phyloP scores from a whole-genome alignment of 2,329 filamentous ascomycete species.

The Madurella fahalii region DNA sequence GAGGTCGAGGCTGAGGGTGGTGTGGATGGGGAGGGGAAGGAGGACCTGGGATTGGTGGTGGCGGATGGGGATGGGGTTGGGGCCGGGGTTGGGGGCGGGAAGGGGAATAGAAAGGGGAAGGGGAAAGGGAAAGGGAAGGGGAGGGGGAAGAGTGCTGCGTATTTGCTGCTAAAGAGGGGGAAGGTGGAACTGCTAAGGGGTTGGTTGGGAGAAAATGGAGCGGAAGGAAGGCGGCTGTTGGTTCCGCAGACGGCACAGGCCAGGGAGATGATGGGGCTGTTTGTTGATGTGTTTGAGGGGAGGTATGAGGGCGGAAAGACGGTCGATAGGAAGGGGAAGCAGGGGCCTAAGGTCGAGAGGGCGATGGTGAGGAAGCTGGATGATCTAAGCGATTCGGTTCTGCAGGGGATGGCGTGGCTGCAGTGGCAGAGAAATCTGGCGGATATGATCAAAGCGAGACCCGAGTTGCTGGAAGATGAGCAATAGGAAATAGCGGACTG shows the following conservation, averaged over 20 bases:
- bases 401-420: constrained; percentile 74
- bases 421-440: constrained; percentile 63
- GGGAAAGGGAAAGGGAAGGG: constrained; percentile 8
- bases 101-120: constrained; percentile 28
- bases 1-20: neutral
- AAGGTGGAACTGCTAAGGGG: constrained; percentile 60
- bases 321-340: constrained; percentile 5
- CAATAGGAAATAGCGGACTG: neutral
- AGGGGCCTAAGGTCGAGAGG: constrained; percentile 18
- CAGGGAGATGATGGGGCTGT: constrained; percentile 32
- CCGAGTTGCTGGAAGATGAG: constrained; percentile 9
- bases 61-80: neutral
- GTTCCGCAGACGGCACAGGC: constrained; percentile 32
- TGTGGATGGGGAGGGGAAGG: neutral
- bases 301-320: neutral
- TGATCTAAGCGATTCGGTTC: constrained; percentile 73
- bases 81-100: constrained; percentile 24
- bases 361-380: constrained; percentile 60
- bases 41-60: neutral
- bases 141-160: neutral
- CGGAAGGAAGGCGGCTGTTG: constrained; percentile 21
- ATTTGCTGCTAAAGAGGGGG: constrained; percentile 44
- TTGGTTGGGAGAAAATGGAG: constrained; percentile 41
- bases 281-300: constrained; percentile 32
- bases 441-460: constrained; percentile 10